Base-by-base conservation (phyloP, 2,329 filamentous ascomycete genomes). In the Colletotrichum falcatum region DNA sequence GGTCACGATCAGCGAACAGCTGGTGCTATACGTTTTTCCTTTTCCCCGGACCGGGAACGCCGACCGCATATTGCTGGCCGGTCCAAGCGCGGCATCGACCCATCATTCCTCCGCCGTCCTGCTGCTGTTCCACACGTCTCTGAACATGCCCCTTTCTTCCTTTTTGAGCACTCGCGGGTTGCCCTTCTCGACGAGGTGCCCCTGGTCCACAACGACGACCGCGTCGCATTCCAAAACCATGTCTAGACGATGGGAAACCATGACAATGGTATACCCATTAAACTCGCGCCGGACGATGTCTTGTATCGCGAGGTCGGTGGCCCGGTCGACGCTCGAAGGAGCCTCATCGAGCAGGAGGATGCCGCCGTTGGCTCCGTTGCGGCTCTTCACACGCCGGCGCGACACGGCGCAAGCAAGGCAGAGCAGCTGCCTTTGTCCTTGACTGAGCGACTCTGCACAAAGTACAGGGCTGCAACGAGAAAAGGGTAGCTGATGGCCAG, bases 341-440 rank as follows among this genome's bases (percentile, higher is more conserved):
- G 79, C 76, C 69, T 81, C 79, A 51, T 81, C 80, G 2, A 81
- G 77, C n/a, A 80, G 62, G 11, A 80, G 60, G 2, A 81, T 51
- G 0, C 78, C 77, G 7, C 71, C 74, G 4, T 33, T 42, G 14
- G n/a, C 48, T 6, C 54, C 60, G 16, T 6, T 64, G 5, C 35
- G 30, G 3, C 53, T 42, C 42, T 66, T 71, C 5, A 85, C 80
- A 26, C 79, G 70, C 3, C 77, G 72, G 5, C 85, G 79, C 9
- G 92, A 77, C 23, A 91, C 82, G 0, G 88, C 90, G 0, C 89
- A 79, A 0, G 87, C 89, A 1, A 92, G 83, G 72, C 86, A 89
- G 73, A 92, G 90, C 0, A 92, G 82, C 74, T 92, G 90, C 54
- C 85, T 85, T 76, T 92, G 90, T 0, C 90, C 90, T 42, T 86